Conservation (phyloP, 768 basidiomycete species). For the Candolleomyces aberdarensis region DNA sequence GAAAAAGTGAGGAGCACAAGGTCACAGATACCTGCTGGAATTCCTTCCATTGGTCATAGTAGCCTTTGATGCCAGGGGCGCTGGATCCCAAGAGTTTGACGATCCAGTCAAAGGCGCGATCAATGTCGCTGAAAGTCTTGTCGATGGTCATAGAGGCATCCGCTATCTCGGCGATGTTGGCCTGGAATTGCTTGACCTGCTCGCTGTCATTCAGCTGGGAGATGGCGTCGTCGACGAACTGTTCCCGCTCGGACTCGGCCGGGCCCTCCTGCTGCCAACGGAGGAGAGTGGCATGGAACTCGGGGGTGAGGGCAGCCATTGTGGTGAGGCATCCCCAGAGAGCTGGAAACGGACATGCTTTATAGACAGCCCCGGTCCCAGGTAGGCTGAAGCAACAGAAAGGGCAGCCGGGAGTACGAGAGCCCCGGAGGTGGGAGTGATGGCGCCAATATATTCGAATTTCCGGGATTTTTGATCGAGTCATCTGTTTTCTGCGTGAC, state of each 20-base stretch:
- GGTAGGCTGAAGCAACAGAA: no score
- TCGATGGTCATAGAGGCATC: neutral
- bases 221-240: neutral
- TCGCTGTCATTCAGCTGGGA: neutral
- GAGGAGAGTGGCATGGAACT: neutral
- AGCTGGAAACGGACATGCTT: no score
- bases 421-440: neutral
- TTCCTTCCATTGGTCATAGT: neutral
- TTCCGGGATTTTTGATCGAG: neutral
- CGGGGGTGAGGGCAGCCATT: neutral
- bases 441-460: neutral
- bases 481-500: slow-evolving; percentile 13
- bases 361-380: no score
- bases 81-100: neutral
- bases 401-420: no score
- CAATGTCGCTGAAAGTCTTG: neutral
- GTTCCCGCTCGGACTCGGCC: neutral
- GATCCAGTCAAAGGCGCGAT: neutral
- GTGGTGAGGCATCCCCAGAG: no score
- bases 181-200: neutral
- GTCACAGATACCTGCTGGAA: neutral
- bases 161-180: neutral
- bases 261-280: neutral
- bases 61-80: neutral
- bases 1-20: neutral